Evolutionary conservation across 2,329 filamentous ascomycete species (phyloP), one percentile per base, ranked within the genome.

Genomic region (Triangularia setosa): DNA sequence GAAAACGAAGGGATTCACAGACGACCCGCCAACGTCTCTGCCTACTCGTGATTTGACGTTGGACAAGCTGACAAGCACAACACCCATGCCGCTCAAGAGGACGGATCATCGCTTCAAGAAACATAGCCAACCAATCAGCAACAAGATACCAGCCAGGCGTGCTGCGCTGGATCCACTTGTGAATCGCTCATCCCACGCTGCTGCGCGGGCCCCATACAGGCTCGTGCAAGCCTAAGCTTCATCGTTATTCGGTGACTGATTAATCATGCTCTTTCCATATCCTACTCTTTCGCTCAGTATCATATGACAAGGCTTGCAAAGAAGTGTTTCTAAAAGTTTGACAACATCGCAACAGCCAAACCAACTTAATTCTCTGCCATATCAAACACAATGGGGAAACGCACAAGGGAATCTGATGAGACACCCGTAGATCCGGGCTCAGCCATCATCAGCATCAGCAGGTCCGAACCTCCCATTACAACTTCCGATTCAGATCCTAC

Each of bases 391-490:
- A 48, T 48, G 40, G 40, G 40, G n/a, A 48, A 48, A 48, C 40
- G 40, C 40, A 9, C 40, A 18, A 23, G 40, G 40, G 40, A 48
- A 23, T 78, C 79, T 70, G 82, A 84, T 75, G 81, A 84, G 73
- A 76, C 79, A 69, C 66, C 58, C 54, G 27, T 61, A 53, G 64
- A 56, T 59, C 64, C 67, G 18, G 23, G 40, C 40, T 48, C 40
- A 48, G 40, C 40, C 40, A 7, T 48, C 40, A 9, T 48, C 40
- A 23, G 40, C 40, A 48, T 48, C 69, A 40, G 25, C 62, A 16
- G 40, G 11, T n/a, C 24, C n/a, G 18, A 52, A 25, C 12, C 25
- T 28, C 23, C 23, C 12, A 27, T 30, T 11, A 16, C 21, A 7
- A 5, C 40, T 48, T 48, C 40, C 40, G 40, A 21, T 21, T 21